Base-by-base conservation (phyloP, 176 grass and related monocot species). In the Zoysia pacifica region DNA sequence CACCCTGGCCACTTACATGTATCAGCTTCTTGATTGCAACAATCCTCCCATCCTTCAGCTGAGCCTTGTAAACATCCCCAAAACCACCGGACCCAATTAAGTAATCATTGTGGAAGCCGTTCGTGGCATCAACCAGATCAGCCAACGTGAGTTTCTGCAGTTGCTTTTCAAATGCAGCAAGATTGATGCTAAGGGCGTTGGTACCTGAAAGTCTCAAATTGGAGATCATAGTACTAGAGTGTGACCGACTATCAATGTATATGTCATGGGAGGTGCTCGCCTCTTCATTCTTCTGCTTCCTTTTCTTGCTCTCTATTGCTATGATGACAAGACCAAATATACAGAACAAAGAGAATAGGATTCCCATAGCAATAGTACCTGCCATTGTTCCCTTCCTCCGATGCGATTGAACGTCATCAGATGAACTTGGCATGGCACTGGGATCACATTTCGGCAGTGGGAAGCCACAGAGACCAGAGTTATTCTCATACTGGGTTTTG, bases 401-500 rank as follows among this genome's bases (percentile, higher is more conserved):
- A 45, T 45, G 44, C 6, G 44, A 3, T 45, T 45, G 44, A 6
- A 45, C 6, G 44, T 45, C 44, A 45, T 45, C 44, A 45, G 44
- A 45, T 28, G 28, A 28, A 28, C 28, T 28, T 28, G 28, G 28
- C 28, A 28, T 28, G 28, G 28, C 28, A 28, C 28, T 28, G 15
- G 18, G 39, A 3, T 35, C 52, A 7, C 64, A 58, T 2, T 0
- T 10, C 2, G 40, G 40, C 38, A 79, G 50, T 8, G 65, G 63
- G 7, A 56, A 58, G 48, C 76, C 75, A 43, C 62, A 67, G 9
- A 78, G 42, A 7, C 37, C 62, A 67, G 62, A 67, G 9, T 78
- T 78, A 40, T 78, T 78, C 47, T 78, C 76, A 78, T 20, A 78
- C 9, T 41, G 36, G 7, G 9, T 78, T 66, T 35, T 5, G 10